Percentiles rank a stretch among this genome's conserved stretches.
phyloP scores from a whole-genome alignment of 2,329 filamentous ascomycete species.

The Talaromyces piceae region DNA sequence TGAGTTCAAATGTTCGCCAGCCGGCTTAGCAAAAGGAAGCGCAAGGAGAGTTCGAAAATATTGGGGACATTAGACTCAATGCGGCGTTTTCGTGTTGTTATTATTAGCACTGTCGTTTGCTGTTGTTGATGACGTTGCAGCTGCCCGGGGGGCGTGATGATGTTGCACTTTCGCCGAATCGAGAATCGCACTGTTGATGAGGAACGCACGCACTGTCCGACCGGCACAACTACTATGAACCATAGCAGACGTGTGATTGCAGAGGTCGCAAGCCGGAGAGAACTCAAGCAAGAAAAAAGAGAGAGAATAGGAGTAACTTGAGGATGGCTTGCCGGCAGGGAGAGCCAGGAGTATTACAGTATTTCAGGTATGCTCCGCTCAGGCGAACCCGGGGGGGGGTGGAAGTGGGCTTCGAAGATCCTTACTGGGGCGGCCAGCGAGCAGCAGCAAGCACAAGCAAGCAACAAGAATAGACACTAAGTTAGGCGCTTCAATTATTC shows the following conservation, averaged over 20 bases:
- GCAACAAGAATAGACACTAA: too few relatives aligned
- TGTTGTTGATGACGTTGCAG: not conserved
- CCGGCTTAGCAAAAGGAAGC: not conserved
- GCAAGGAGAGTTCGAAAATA: not conserved
- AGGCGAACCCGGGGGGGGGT: too few relatives aligned
- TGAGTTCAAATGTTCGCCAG: conserved; percentile 1
- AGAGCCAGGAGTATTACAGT: not conserved
- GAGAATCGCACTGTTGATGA: not conserved
- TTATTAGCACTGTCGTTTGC: not conserved
- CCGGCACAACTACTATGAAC: not conserved
- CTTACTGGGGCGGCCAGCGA: too few relatives aligned
- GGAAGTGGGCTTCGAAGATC: too few relatives aligned
- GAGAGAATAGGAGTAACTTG: not conserved
- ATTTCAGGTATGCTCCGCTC: too few relatives aligned
- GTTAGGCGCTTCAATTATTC: not conserved
- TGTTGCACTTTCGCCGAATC: too few relatives aligned
- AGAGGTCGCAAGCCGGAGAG: not conserved
- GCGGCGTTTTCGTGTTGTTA: not conserved
- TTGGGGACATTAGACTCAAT: not conserved
- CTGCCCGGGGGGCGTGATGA: not conserved
- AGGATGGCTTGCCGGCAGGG: not conserved
- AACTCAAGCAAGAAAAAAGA: not conserved
- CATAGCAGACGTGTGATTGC: not conserved
- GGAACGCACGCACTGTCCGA: conserved; percentile 1
- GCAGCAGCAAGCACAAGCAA: too few relatives aligned